These are phyloP conservation scores for Mycena alexandri DNA, from an alignment of 768 basidiomycete species.

Conservation along the genomic window DNA sequence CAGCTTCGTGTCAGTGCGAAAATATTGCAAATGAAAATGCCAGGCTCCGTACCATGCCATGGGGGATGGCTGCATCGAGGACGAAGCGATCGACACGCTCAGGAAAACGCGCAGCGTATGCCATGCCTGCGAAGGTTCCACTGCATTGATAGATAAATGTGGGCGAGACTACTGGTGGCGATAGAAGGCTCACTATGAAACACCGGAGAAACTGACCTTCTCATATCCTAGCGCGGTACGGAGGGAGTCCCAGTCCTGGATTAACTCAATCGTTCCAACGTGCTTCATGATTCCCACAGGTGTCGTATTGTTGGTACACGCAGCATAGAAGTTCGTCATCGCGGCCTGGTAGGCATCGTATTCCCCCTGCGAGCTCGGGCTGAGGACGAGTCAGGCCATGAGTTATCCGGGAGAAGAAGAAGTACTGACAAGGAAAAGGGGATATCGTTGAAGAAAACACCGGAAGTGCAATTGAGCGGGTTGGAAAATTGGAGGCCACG, in stretches of 20 bases:
- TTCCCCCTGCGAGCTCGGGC: constrained; percentile 25
- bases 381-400: not conserved
- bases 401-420: too few relatives aligned
- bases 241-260: constrained; percentile 34
- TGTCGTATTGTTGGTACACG: constrained; percentile 11
- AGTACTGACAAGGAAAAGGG: constrained; percentile 29
- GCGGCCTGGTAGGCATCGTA: constrained; percentile 27
- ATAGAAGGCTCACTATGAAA: constrained; percentile 30
- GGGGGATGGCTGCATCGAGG: not conserved
- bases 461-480: constrained; percentile 35
- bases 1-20: not conserved
- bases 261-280: constrained; percentile 21
- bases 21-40: not conserved
- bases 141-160: not conserved
- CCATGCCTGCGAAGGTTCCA: constrained; percentile 22
- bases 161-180: not conserved
- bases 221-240: constrained; percentile 35
- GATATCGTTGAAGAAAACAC: constrained; percentile 29
- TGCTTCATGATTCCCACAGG: constrained; percentile 32
- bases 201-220: constrained; percentile 21
- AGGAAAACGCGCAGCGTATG: constrained; percentile 30
- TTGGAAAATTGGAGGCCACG: constrained; percentile 37
- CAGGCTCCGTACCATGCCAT: too few relatives aligned
- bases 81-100: constrained; percentile 31
- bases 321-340: constrained; percentile 19